Conservation (phyloP, 1,139 yeast species). For the Torulaspora globosa region DNA sequence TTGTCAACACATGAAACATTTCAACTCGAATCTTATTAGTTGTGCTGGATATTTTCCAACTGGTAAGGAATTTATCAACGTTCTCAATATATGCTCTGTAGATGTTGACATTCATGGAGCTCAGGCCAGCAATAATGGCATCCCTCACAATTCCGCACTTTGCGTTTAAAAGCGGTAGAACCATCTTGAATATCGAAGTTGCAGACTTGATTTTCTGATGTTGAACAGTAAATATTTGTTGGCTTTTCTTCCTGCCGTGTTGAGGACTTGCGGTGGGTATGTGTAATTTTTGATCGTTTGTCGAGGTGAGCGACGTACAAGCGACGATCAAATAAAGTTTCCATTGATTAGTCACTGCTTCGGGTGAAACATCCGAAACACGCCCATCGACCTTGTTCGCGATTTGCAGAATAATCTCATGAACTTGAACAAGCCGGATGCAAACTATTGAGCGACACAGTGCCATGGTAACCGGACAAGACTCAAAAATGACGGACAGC, state of each 20-base stretch:
- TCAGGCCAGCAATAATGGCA: constrained; percentile 79
- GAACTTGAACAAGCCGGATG: constrained; percentile 82
- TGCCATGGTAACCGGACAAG: constrained; percentile 91
- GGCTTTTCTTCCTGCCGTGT: constrained; percentile 55
- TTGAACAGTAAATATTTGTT: constrained; percentile 74
- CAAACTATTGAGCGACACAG: constrained; percentile 91
- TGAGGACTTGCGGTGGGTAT: constrained; percentile 44
- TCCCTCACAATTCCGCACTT: constrained; percentile 72
- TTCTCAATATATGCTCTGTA: constrained; percentile 79
- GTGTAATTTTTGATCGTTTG: constrained; percentile 74
- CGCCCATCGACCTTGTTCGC: constrained; percentile 44
- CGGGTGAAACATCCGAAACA: constrained; percentile 53
- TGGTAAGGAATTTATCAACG: constrained; percentile 57
- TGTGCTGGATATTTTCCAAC: constrained; percentile 49
- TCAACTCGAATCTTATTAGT: constrained; percentile 60
- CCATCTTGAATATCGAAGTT: constrained; percentile 82
- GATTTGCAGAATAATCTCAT: constrained; percentile 66
- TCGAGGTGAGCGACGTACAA: constrained; percentile 84
- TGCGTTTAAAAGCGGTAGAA: constrained; percentile 71
- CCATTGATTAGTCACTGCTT: constrained; percentile 81
- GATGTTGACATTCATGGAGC: constrained; percentile 86
- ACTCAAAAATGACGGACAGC: constrained; percentile 65
- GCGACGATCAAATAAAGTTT: constrained; percentile 84
- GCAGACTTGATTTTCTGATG: constrained; percentile 94
- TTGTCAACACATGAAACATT: constrained; percentile 68